These are phyloP conservation scores for Amanita rubescens DNA, from an alignment of 768 basidiomycete genomes.

Conservation along the genomic window DNA sequence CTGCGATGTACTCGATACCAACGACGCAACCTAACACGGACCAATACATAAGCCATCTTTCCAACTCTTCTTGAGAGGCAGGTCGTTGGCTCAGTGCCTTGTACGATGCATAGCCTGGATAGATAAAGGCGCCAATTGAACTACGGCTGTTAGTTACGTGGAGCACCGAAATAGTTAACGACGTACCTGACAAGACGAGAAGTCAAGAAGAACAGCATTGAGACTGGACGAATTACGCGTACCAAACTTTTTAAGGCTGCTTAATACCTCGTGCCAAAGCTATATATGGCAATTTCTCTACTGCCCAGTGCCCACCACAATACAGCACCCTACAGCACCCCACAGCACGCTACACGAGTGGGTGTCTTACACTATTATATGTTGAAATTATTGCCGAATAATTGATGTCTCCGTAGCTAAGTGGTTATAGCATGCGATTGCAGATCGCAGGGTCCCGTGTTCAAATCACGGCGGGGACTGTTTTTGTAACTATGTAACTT, in stretches of 20 bases:
- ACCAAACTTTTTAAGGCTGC: not conserved
- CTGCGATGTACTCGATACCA: slow-evolving; percentile 74
- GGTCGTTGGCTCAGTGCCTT: slow-evolving; percentile 87
- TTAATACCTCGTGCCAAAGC: not conserved
- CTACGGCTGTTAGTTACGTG: slow-evolving; percentile 25
- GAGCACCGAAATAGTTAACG: not conserved
- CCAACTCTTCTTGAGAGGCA: slow-evolving; percentile 75
- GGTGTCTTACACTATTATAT: no score
- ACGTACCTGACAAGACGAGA: slow-evolving; percentile 39
- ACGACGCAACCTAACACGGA: slow-evolving; percentile 80
- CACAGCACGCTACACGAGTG: no score
- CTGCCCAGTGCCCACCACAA: not conserved
- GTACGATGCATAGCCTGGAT: slow-evolving; percentile 95
- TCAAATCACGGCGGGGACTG: slow-evolving; percentile 8
- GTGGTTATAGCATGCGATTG: slow-evolving; percentile 9
- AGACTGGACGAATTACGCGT: not conserved
- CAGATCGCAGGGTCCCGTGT: slow-evolving; percentile 8
- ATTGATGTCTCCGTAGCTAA: slow-evolving; percentile 6
- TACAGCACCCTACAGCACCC: no score
- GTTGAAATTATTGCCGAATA: not conserved
- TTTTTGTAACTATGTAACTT: no score
- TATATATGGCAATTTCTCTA: not conserved
- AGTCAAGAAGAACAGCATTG: slow-evolving; percentile 44
- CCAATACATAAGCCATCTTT: slow-evolving; percentile 98
- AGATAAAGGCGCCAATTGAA: slow-evolving; percentile 73